Evolutionary conservation across 257 asterid species (phyloP).

Genomic region (Solanum microdontum): DNA sequence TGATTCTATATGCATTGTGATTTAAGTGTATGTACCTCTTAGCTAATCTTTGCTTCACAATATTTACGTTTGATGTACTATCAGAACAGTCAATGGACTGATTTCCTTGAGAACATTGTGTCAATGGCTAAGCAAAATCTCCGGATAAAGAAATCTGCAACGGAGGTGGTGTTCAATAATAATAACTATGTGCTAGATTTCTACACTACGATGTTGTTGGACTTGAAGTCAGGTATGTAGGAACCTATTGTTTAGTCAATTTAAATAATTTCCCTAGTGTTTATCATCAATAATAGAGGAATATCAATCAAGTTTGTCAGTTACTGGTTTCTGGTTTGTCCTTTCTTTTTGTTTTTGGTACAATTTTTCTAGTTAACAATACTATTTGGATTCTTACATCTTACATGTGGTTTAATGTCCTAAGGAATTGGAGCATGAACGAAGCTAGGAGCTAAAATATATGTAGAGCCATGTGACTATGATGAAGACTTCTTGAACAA

Average conservation of each 20-base stretch:
- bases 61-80: no score
- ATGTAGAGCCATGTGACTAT: no score
- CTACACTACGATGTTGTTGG: slow-evolving; percentile 49
- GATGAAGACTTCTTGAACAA: no score
- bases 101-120: slow-evolving; percentile 50
- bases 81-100: not conserved
- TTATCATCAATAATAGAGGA: not conserved
- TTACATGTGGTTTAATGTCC: no score
- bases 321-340: not conserved
- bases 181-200: slow-evolving; percentile 44
- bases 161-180: slow-evolving; percentile 45
- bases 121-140: slow-evolving; percentile 38
- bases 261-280: not conserved
- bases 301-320: not conserved
- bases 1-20: not conserved
- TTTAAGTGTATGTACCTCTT: slow-evolving; percentile 2
- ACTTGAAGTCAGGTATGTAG: slow-evolving; percentile 42
- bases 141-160: slow-evolving; percentile 30
- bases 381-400: no score
- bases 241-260: slow-evolving; percentile 19
- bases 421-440: not conserved
- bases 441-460: no score
- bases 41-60: no score
- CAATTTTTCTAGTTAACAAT: no score
- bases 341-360: no score